Evolutionary conservation across 2,329 filamentous ascomycete genomes (phyloP).

Genomic region (Diaporthe australafricana): DNA sequence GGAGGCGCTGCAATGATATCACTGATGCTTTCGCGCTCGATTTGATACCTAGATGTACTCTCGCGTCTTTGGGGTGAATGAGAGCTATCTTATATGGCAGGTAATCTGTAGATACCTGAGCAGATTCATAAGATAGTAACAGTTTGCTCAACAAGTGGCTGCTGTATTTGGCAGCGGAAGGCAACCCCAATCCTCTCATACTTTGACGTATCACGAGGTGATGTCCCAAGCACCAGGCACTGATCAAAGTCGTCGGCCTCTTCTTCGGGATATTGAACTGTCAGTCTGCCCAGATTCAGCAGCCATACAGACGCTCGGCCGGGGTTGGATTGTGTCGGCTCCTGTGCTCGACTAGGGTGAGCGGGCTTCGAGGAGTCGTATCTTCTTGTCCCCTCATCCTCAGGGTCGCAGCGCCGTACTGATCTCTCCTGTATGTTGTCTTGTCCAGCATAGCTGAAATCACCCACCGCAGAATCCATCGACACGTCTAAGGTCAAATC

Average conservation of each 20-base stretch:
- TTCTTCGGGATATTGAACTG: no score
- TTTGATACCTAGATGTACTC: no score
- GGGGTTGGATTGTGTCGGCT: not conserved
- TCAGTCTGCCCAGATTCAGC: not conserved
- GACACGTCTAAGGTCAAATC: accelerated
- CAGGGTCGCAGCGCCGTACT: not conserved
- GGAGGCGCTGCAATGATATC: no score
- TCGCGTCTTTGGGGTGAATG: no score
- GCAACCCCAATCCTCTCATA: not conserved
- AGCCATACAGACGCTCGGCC: not conserved
- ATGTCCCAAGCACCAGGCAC: not conserved
- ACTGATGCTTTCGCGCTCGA: no score
- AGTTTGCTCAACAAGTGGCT: not conserved
- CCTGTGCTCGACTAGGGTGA: not conserved
- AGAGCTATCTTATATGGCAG: no score
- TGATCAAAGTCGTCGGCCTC: no score
- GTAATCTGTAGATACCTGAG: no score
- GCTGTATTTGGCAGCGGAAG: no score
- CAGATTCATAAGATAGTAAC: no score
- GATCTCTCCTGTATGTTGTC: not conserved
- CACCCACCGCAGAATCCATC: not conserved
- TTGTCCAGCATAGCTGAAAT: not conserved
- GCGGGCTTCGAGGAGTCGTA: no score
- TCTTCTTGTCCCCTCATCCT: not conserved
- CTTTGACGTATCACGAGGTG: not conserved